phyloP scores from a whole-genome alignment of 139 green algal species.

The Astrephomene gubernaculifera region DNA sequence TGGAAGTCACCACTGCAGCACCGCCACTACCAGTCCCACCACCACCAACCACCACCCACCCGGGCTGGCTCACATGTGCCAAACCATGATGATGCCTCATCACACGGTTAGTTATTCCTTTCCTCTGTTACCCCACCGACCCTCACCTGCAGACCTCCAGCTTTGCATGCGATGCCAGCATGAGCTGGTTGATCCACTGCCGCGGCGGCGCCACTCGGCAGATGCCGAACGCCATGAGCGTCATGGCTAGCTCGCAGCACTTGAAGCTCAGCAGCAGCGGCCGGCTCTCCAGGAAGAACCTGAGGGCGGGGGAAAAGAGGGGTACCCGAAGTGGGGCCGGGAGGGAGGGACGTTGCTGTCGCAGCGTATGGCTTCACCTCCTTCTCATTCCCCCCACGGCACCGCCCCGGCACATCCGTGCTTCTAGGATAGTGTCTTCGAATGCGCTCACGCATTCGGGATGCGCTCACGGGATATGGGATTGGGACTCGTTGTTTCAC shows the following conservation, averaged over 20 bases:
- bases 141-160: conserved; percentile 14
- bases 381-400: too few species aligned
- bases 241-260: conserved; percentile 16
- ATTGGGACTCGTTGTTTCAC: too few species aligned
- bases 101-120: too few species aligned
- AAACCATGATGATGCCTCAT: too few species aligned
- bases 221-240: conserved; percentile 22
- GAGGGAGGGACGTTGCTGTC: too few species aligned
- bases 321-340: too few species aligned
- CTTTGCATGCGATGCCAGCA: conserved; percentile 34
- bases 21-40: neutral
- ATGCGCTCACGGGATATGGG: too few species aligned
- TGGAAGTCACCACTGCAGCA: neutral
- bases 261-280: conserved; percentile 39
- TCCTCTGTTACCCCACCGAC: neutral
- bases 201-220: conserved; percentile 15
- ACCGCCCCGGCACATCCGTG: too few species aligned
- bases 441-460: too few species aligned
- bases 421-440: too few species aligned
- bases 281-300: conserved; percentile 50
- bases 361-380: too few species aligned
- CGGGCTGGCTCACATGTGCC: neutral
- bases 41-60: neutral
- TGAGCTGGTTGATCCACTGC: conserved; percentile 46
- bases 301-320: neutral